A percentile compares a stretch with the other conserved stretches of the same genome.
Evolutionary conservation across 1,284 basidiomycete genomes (phyloP).

Genomic region (Ceratobasidium sp.): DNA sequence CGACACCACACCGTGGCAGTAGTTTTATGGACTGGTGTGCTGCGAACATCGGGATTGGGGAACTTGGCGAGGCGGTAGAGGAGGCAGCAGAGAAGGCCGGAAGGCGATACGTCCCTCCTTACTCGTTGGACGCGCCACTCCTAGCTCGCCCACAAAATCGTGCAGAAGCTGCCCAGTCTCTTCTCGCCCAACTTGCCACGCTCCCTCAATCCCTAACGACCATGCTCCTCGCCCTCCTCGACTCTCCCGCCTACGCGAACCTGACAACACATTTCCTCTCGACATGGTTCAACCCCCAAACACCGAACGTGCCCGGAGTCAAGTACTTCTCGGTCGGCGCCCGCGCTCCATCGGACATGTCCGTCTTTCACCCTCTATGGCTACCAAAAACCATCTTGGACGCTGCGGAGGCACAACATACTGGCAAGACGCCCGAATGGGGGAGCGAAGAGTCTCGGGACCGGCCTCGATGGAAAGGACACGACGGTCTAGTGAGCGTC

Average conservation of each 20-base stretch:
- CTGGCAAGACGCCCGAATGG: slow-evolving; percentile 36
- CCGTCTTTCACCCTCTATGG: slow-evolving; percentile 95
- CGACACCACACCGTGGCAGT: slow-evolving; percentile 94
- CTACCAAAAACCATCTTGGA: slow-evolving; percentile 95
- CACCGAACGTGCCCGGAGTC: slow-evolving; percentile 84
- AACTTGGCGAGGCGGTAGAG: slow-evolving; percentile 56
- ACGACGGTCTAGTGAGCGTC: slow-evolving; percentile 94
- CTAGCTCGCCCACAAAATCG: slow-evolving; percentile 54
- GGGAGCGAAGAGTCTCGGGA: slow-evolving; percentile 21
- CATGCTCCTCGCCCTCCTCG: slow-evolving; percentile 90
- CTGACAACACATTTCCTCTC: slow-evolving; percentile 89
- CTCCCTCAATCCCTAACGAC: slow-evolving; percentile 87
- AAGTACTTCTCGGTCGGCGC: slow-evolving; percentile 95
- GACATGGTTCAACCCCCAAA: slow-evolving; percentile 90
- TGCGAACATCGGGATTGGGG: slow-evolving; percentile 88
- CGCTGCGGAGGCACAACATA: slow-evolving; percentile 68
- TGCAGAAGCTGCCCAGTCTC: slow-evolving; percentile 1
- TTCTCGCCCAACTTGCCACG: slow-evolving; percentile 60
- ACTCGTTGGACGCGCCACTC: slow-evolving; percentile 64
- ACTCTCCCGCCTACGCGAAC: slow-evolving; percentile 97
- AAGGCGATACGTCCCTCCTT: slow-evolving; percentile 55
- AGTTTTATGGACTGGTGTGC: slow-evolving; percentile 99
- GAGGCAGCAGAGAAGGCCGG: slow-evolving; percentile 48
- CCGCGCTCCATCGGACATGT: slow-evolving; percentile 73
- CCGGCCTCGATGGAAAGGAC: slow-evolving; percentile 65